These are phyloP conservation scores for Fusarium sp. DNA, from an alignment of 2,329 filamentous ascomycete genomes.

Conservation along the genomic window DNA sequence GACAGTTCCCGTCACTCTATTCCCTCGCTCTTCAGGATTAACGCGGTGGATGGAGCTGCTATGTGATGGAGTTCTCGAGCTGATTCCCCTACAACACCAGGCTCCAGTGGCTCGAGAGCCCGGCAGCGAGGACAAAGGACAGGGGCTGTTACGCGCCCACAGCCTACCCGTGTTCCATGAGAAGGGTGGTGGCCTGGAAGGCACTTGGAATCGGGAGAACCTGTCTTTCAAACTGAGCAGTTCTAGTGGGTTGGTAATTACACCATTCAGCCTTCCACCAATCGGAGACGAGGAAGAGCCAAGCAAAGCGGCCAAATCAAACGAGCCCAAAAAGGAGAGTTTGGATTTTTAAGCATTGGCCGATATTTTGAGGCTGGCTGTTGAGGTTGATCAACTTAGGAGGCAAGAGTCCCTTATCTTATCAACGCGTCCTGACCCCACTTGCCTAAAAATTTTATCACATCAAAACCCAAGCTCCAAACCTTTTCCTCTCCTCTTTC, in stretches of 20 bases:
- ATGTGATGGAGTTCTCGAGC: slow-evolving; percentile 86
- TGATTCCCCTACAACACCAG: slow-evolving; percentile 76
- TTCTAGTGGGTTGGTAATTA: slow-evolving; percentile 83
- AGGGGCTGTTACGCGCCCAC: slow-evolving; percentile 88
- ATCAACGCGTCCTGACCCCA: slow-evolving; percentile 30
- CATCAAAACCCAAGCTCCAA: slow-evolving; percentile 33
- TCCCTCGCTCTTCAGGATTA: slow-evolving; percentile 80
- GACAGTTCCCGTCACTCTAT: slow-evolving; percentile 83
- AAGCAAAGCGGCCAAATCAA: slow-evolving; percentile 57
- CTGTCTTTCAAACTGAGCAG: slow-evolving; percentile 91
- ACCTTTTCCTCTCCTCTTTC: slow-evolving; percentile 29
- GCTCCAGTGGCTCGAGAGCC: slow-evolving; percentile 64
- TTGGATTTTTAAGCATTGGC: slow-evolving; percentile 74
- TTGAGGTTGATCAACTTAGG: neutral
- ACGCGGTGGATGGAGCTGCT: slow-evolving; percentile 89
- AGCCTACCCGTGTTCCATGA: slow-evolving; percentile 88
- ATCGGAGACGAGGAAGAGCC: slow-evolving; percentile 75
- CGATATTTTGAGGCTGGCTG: neutral
- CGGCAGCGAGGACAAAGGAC: slow-evolving; percentile 77
- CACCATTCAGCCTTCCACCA: slow-evolving; percentile 90
- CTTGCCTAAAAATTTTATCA: slow-evolving; percentile 42
- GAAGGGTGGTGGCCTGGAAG: slow-evolving; percentile 81
- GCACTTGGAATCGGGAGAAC: slow-evolving; percentile 80
- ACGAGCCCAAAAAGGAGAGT: slow-evolving; percentile 72
- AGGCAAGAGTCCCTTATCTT: slow-evolving; percentile 28